Base-by-base conservation (phyloP, 1,284 basidiomycete genomes). In the Cutaneotrichosporon arboriforme region DNA sequence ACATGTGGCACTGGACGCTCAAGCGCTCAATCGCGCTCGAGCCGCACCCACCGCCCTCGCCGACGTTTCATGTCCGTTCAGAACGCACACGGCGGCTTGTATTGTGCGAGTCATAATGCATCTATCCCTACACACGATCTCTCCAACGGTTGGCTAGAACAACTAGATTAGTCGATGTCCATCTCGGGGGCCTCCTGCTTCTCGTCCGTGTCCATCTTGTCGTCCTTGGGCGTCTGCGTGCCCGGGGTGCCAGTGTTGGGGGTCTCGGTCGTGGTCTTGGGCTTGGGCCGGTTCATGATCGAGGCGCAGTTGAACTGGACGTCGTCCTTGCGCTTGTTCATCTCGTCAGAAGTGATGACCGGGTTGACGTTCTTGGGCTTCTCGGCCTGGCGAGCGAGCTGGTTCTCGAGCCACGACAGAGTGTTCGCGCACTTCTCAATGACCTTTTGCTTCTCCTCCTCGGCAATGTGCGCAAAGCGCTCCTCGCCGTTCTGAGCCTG, bases 331-430 rank as follows among this genome's bases (percentile, higher is more conserved):
- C 86, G 88, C 84, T 90, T 90, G 74, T 79, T 72, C 62, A 94
- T 86, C 72, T 96, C 90, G 51, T 78, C 83, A 49, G 79, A 82
- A 54, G 81, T 89, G 73, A 94, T 76, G 59, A 90, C 82, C 22
- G 90, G 85, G 72, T 93, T 85, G 58, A 85, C 83, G 69, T 88
- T 86, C 83, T 93, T 92, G 70, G 85, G 77, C 59, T 83, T 80
- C 80, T 96, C 92, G 21, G 81, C 79, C 80, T 96, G 92, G 65
- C 86, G 80, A 55, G 83, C 84, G 57, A 84, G 83, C 80, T 87
- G 83, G 79, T 96, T 90, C 67, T 93, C 88, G 59, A 97, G 81
- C 92, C 92, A 96, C 76, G 93, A 87, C 77, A 90, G 87, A 42
- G 86, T 78, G 23, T 84, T 90, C 46, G 88, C 79, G 55, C 74